Percentiles rank a stretch among this genome's conserved stretches.
phyloP scores from a whole-genome alignment of 768 basidiomycete genomes.

The Russula compacta region DNA sequence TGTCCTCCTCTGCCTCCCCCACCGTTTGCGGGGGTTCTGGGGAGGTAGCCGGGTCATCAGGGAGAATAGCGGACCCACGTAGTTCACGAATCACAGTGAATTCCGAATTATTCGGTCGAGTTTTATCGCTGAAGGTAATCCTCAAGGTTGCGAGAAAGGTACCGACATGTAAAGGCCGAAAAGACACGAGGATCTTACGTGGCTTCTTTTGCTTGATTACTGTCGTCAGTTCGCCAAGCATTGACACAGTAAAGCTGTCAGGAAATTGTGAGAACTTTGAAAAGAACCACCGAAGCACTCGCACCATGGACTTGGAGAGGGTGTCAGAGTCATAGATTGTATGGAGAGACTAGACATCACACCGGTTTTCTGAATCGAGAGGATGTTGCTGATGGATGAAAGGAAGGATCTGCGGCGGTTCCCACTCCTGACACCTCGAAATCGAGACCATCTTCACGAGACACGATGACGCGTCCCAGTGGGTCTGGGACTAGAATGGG shows the following conservation, averaged over 20 bases:
- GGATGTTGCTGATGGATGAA: not conserved
- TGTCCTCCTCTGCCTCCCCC: not conserved
- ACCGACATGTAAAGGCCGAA: not conserved
- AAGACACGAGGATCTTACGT: not conserved
- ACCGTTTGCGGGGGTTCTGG: not conserved
- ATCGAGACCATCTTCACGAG: constrained; percentile 5
- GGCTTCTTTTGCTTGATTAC: not conserved
- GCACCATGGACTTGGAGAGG: not conserved
- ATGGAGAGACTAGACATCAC: not conserved
- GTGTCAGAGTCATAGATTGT: not conserved
- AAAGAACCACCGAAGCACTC: not conserved
- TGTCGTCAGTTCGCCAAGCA: not conserved
- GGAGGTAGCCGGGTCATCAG: not conserved
- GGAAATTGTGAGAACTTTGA: not conserved
- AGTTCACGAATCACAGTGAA: constrained; percentile 6
- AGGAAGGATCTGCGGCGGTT: not conserved
- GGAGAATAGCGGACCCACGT: not conserved
- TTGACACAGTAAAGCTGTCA: not conserved
- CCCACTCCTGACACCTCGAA: not conserved
- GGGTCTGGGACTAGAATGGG: not conserved
- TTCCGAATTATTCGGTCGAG: not conserved
- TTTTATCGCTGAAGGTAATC: constrained; percentile 2
- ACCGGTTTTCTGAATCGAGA: not conserved
- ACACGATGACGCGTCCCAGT: not conserved
- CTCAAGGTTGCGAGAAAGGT: not conserved